Base-by-base conservation (phyloP, 495 filamentous ascomycete species). In the Penicillium tannophilum region DNA sequence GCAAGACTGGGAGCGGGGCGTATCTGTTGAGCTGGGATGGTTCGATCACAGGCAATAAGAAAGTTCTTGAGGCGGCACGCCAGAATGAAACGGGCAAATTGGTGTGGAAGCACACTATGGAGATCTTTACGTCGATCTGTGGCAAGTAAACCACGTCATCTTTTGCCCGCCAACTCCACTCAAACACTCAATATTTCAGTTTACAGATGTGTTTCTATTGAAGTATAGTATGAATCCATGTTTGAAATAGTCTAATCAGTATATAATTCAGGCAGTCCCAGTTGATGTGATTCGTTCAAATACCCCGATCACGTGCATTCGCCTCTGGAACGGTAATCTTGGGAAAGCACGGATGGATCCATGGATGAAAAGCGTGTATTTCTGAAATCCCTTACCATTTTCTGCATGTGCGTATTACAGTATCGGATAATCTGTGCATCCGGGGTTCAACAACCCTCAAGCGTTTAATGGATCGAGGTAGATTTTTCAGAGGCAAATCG, bases 81-180 rank as follows among this genome's bases (percentile, higher is more conserved):
- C 35, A 66, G 46, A 61, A 61, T n/a, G 59, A 61, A 11, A 56
- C 61, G 8, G 59, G 63, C n/a, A 55, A 53, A 45, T 52, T 33
- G 31, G 59, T 68, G 43, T 67, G 60, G 64, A 39, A 66, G 35
- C 65, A 68, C 57, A 66, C 66, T 23, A 14, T 58, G 39, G 62
- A 48, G 28, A 41, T 62, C 3, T 66, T 69, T 47, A 52, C 60
- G 49, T 44, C 55, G 24, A 62, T 64, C 53, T 62, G 64, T 53
- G 64, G 61, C 31, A 56, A 45, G 28, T 33, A 42, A 55, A 47
- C 31, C 26, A 49, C 45, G 42, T 47, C 44, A 16, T 14, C 20
- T 26, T 23, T 47, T 47, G 19, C 26, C 30, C 55, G 8, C 45
- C 50, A 42, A 28, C 45, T 50, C 46, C 55, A 43, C 46, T 57